phyloP scores from a whole-genome alignment of 2,329 filamentous ascomycete species.

The Mycosphaerella sp. region DNA sequence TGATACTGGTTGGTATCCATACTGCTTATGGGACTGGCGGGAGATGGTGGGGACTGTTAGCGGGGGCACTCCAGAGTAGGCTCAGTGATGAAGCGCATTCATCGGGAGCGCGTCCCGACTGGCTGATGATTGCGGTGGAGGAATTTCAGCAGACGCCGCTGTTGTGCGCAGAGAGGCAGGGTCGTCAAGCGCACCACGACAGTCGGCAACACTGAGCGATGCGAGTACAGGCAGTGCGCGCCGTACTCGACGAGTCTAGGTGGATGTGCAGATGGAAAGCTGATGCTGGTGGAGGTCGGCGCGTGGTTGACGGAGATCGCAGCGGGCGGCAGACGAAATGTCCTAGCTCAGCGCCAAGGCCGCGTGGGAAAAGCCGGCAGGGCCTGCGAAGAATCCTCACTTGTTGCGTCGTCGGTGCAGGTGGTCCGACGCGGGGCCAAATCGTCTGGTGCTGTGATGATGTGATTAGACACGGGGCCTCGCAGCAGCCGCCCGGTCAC shows the following conservation, averaged over 20 bases:
- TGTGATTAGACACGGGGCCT: neutral
- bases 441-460: neutral
- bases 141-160: conserved; percentile 3
- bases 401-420: no score
- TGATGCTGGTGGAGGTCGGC: neutral
- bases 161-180: conserved; percentile 1
- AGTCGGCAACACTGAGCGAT: neutral
- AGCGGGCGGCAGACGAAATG: neutral
- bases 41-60: conserved; percentile 2
- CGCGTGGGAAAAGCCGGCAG: no score
- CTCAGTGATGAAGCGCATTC: conserved; percentile 3
- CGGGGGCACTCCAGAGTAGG: conserved; percentile 10
- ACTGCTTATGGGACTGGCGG: conserved; percentile 5
- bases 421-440: neutral
- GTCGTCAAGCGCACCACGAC: conserved; percentile 2
- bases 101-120: conserved; percentile 6
- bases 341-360: neutral
- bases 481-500: neutral
- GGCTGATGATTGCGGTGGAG: conserved; percentile 1
- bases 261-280: neutral
- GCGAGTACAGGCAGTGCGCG: neutral
- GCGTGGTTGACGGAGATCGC: neutral
- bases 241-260: neutral
- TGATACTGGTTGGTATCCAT: conserved; percentile 15
- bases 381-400: no score